Base-by-base conservation (phyloP, 352 stramenopile species). In the Thraustotheca clavata region DNA sequence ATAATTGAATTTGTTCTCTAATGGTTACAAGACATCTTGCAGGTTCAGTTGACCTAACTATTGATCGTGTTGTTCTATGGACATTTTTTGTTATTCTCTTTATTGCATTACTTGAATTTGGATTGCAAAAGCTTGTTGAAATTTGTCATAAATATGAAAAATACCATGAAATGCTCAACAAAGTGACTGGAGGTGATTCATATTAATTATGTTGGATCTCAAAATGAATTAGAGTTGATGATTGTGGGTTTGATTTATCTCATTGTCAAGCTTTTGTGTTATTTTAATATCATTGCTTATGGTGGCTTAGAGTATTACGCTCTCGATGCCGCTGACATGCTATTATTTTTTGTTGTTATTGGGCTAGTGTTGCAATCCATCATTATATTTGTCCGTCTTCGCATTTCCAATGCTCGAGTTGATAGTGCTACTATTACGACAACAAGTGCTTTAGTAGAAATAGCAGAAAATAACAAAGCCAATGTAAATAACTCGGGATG, bases 161-260 rank as follows among this genome's bases (percentile, higher is more conserved):
- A 5, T 60, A 60, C 50, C 29, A 49, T n/a, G 29, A 60, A 24
- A 20, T 60, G 50, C 31, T 60, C 50, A 60, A 52, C 50, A 52
- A 60, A n/a, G 48, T 46, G 6, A 49, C 22, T 18, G 12, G 18
- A 22, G 50, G 50, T 60, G 48, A 29, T 20, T 48, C n/a, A n/a
- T n/a, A 14, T 24, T 12, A 1, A 22, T 60, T 38, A 20, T 34
- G 26, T n/a, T n/a, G n/a, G n/a, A n/a, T n/a, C n/a, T n/a, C n/a
- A n/a, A n/a, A n/a, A n/a, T n/a, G 27, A 47, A 18, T 34, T 16
- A 60, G 50, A 60, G 27, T 49, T 60, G 26, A 52, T 60, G 24
- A 27, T 60, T n/a, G 50, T 52, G 18, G 50, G 50, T 22, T 22
- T 60, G n/a, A 48, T 60, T 38, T 49, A 40, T 38, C 29, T 60